Conservation (phyloP, 495 filamentous ascomycete species). For the Thozetella sp. region DNA sequence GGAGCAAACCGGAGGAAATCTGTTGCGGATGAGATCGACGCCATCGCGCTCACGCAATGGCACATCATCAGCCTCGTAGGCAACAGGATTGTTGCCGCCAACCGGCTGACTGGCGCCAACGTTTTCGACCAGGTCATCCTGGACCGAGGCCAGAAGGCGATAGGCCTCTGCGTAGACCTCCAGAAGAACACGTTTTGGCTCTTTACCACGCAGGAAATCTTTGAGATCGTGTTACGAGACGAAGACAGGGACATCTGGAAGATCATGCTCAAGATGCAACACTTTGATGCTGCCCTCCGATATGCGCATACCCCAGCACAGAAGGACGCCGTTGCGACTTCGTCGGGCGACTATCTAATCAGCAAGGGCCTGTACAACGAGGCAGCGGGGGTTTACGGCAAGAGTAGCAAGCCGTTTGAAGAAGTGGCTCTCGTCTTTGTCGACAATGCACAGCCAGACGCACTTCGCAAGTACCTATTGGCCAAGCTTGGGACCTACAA, state of each 20-base stretch:
- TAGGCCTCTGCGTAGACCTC: slow-evolving; percentile 83
- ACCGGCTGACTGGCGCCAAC: slow-evolving; percentile 79
- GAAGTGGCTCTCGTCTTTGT: slow-evolving; percentile 91
- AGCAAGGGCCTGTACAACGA: slow-evolving; percentile 78
- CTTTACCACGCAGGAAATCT: slow-evolving; percentile 87
- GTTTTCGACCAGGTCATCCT: slow-evolving; percentile 86
- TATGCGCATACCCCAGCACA: slow-evolving; percentile 75
- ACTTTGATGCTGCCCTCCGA: slow-evolving; percentile 83
- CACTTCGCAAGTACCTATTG: slow-evolving; percentile 84
- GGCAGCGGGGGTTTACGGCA: slow-evolving; percentile 87
- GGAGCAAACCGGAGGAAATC: slow-evolving; percentile 64
- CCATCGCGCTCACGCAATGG: slow-evolving; percentile 89
- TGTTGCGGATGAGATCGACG: slow-evolving; percentile 68
- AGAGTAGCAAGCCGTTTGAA: slow-evolving; percentile 95
- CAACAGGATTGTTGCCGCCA: slow-evolving; percentile 77
- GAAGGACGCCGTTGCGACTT: slow-evolving; percentile 85
- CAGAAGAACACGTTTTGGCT: slow-evolving; percentile 97
- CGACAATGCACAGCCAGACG: slow-evolving; percentile 87
- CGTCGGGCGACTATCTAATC: slow-evolving; percentile 85
- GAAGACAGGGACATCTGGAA: slow-evolving; percentile 95
- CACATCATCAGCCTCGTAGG: slow-evolving; percentile 88
- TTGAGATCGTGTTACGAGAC: slow-evolving; percentile 86
- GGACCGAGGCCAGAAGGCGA: slow-evolving; percentile 73
- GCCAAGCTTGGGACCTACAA: slow-evolving; percentile 83
- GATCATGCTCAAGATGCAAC: slow-evolving; percentile 80